Base-by-base conservation (phyloP, 306 rosid genomes). In the Vachellia pachyceras region DNA sequence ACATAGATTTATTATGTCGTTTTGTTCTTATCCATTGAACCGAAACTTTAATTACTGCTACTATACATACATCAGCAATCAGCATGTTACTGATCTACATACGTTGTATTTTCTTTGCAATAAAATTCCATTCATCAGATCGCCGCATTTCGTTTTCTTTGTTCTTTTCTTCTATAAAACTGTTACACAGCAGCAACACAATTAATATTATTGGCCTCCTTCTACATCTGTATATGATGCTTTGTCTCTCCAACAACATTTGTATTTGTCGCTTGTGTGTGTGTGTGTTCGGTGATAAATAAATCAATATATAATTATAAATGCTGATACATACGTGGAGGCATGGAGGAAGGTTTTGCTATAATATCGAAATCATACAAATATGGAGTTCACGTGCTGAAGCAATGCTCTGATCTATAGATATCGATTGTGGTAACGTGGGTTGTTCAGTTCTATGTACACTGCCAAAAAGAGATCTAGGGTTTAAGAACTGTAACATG, bases 21-120 rank as follows among this genome's bases (percentile, higher is more conserved):
- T 70, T 70, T 44, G 57, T 70, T 50, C 75, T 70, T 70, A 45
- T 70, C 40, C 75, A 11, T 6, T 45, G 75, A 70, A 70, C 55
- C 57, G 6, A 47, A 11, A 13, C 6, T 37, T 29, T 29, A 29
- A 29, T 29, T 17, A 29, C n/a, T 25, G 15, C 23, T 5, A 7
- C 57, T 0, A 29, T 29, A 29, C 33, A 29, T 25, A 11, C 65
- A 57, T 22, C 55, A 15, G n/a, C n/a, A n/a, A n/a, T n/a, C n/a
- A 15, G 57, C 57, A 17, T 18, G n/a, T 50, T 17, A 7, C 33
- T 29, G 33, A 29, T 29, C 1, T 50, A 23, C 15, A 1, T 60
- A 60, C 35, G 61, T 69, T 69, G 5, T 69, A 42, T 69, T 69
- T 42, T 22, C 37, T 44, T 9, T 5, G 1, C 11, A 58, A 23